Conservation (phyloP, 805 yeast genomes). For the Candida fluviatilis region DNA sequence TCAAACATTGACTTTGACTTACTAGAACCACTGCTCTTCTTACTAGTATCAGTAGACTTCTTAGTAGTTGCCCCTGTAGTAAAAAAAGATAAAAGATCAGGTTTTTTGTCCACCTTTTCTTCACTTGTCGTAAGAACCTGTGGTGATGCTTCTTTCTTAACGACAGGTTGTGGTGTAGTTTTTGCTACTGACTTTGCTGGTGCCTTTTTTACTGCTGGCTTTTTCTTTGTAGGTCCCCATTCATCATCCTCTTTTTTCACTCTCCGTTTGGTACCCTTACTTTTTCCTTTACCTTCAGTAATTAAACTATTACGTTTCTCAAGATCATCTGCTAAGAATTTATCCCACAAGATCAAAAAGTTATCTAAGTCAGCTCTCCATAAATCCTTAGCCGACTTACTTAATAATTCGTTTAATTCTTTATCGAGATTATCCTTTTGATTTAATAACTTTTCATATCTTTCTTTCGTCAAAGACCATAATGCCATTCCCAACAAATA, state of each 20-base stretch:
- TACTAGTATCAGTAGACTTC: constrained; percentile 3
- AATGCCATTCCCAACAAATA: constrained; percentile 88
- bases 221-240: constrained; percentile 13
- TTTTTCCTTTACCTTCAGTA: constrained; percentile 42
- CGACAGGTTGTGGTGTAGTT: no score
- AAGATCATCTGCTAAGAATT: constrained; percentile 63
- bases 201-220: constrained; percentile 5
- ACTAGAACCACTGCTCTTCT: constrained; percentile 1
- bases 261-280: constrained; percentile 26
- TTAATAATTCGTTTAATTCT: constrained; percentile 63
- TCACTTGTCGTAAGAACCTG: constrained; percentile 2
- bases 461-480: constrained; percentile 88
- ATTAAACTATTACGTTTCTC: constrained; percentile 50
- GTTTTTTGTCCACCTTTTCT: constrained; percentile 8
- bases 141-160: constrained; percentile 1
- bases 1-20: constrained; percentile 17
- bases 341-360: constrained; percentile 62
- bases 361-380: constrained; percentile 83
- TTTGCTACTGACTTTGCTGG: constrained; percentile 1
- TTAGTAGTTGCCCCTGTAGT: constrained; percentile 6
- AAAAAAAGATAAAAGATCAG: constrained; percentile 21
- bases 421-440: constrained; percentile 70
- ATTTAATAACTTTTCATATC: constrained; percentile 72
- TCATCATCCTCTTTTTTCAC: constrained; percentile 8
- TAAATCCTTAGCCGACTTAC: constrained; percentile 74